Evolutionary conservation across 768 basidiomycete species (phyloP), one percentile per base, ranked within the genome.

Genomic region (Gloeostereum incarnatum): DNA sequence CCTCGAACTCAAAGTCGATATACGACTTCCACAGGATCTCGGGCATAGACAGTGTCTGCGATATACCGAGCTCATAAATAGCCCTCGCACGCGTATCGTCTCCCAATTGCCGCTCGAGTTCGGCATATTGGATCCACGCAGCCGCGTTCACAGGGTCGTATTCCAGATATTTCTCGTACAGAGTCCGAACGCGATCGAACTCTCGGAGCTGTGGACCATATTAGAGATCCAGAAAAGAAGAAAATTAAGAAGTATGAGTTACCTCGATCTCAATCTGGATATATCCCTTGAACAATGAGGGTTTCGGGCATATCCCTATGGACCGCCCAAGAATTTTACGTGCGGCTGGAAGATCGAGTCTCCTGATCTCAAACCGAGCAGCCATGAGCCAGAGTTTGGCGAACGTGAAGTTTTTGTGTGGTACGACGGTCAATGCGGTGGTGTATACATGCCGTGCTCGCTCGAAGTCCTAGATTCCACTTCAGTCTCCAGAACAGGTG

Each of bases 141-240:
- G 88, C 66, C 1, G 89, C 85, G 57, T 94, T 91, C 19, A 88
- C 80, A 0, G 92, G 72, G 56, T 98, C 94, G 54, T 77, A 89
- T 87, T 93, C 90, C 34, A 99, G 69, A 58, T 90, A 97, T 57
- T 93, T 96, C 55, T 97, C 79, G 53, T 98, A 98, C 4, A 98
- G 62, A 32, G 67, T 81, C 20, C 96, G 81, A 31, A 89, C 96
- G 18, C 87, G 78, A 53, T 98, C 93, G 49, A 98, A 98, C 61
- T 99, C 96, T 37, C 92, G 80, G 21, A 98, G 74, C 80, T 88
- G 43, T 9, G 38, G 8, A 35, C 36, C 13, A 36, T 7, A 36
- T 49, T n/a, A 56, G 44, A 13, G 24, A 9, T 25, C 23, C 30
- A 7, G 21, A 37, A 22, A 24, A 3, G 8, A 36, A 40, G 9